A percentile compares a stretch with the other conserved stretches of the same genome.
Evolutionary conservation across 352 stramenopile species (phyloP).

Genomic region (Globisporangium sylvaticum): DNA sequence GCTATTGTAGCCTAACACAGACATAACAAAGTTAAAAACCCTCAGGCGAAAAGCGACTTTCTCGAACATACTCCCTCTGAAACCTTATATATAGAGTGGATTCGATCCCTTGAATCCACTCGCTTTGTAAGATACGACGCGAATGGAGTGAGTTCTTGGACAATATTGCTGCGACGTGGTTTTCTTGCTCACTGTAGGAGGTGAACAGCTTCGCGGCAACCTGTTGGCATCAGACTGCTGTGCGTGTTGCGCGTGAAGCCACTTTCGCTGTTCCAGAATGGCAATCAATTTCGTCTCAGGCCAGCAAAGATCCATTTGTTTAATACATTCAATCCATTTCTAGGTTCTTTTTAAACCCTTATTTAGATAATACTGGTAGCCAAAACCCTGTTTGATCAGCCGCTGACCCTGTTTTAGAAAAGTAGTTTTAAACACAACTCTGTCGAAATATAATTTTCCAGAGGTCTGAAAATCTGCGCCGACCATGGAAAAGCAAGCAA

Average conservation of each 20-base stretch:
- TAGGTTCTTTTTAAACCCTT: neutral
- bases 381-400: neutral
- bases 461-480: neutral
- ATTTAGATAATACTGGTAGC: neutral
- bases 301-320: neutral
- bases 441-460: neutral
- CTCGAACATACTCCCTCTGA: neutral
- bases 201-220: no score
- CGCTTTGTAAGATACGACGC: no score
- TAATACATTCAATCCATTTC: neutral
- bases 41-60: neutral
- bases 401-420: neutral
- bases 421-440: neutral
- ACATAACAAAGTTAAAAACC: neutral
- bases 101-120: no score
- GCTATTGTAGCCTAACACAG: conserved; percentile 5
- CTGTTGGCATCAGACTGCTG: no score
- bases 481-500: neutral
- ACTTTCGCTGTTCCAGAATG: conserved; percentile 5
- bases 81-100: neutral
- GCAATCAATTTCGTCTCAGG: neutral
- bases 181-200: no score
- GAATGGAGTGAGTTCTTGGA: no score
- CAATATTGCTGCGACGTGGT: no score
- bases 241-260: neutral